Base-by-base conservation (phyloP, 176 grass and related monocot genomes). In the Rhynchospora tenuis region DNA sequence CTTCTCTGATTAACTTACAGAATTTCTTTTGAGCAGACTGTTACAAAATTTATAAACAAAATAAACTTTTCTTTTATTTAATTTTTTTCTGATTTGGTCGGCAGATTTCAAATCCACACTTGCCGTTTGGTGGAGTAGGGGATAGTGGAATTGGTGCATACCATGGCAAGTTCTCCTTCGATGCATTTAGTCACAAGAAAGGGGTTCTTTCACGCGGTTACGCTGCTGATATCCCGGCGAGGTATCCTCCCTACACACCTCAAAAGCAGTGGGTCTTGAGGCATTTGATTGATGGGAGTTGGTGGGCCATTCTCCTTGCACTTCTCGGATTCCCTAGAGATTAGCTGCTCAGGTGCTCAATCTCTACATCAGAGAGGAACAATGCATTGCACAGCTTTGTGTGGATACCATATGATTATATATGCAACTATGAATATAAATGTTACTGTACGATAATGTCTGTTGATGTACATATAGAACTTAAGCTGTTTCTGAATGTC, bases 141-240 rank as follows among this genome's bases (percentile, higher is more conserved):
- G 92, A 97, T 14, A 97, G 95, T 2, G 95, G 95, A 24, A 93
- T 64, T 4, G 95, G 95, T 4, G 82, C 81, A 0, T 97, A 97
- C 87, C 95, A 97, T 5, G 95, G 95, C 22, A 97, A 94, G 54
- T 97, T 97, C 76, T 88, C 83, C 47, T 98, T 97, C 28, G 92
- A 94, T 52, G 85, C 85, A 55, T 97, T 97, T 80, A 94, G 57
- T 79, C 92, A 97, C 73, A 92, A 84, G 86, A 97, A 97, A 85
- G 87, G 58, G 1, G 87, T 97, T 10, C 78, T 97, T 27, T 88
- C 81, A 47, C 83, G 95, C 27, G 89, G 89, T 83, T 85, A 88
- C 69, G 81, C 88, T 20, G 0, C 77, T 3, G 95, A 97, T 16
- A 84, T 89, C 68, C 57, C 75, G 23, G 92, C 90, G 65, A 87